These are phyloP conservation scores for Lineolata rhizophorae DNA, from an alignment of 495 filamentous ascomycete species.

Conservation along the genomic window DNA sequence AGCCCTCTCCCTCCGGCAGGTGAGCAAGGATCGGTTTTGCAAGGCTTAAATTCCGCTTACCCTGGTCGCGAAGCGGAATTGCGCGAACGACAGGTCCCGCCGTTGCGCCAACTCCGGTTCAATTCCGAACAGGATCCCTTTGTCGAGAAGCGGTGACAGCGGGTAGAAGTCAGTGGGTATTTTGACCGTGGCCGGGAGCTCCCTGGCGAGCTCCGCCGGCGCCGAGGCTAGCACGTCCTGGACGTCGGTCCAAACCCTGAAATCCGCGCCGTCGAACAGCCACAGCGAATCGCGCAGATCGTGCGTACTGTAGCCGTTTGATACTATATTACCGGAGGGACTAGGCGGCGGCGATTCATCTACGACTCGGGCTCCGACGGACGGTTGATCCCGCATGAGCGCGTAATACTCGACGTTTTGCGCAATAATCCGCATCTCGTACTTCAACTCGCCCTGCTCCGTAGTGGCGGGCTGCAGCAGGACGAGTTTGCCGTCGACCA, in stretches of 20 bases:
- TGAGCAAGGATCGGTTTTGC: background rate
- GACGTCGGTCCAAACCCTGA: slow-evolving; percentile 77
- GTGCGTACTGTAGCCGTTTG: slow-evolving; percentile 9
- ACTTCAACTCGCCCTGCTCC: slow-evolving; percentile 63
- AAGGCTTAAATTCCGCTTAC: too few relatives aligned
- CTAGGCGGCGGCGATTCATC: background rate
- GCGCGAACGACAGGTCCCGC: slow-evolving; percentile 70
- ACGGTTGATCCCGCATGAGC: slow-evolving; percentile 69
- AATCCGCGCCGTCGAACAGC: slow-evolving; percentile 70
- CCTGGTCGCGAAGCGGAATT: slow-evolving; percentile 33
- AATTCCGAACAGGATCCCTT: slow-evolving; percentile 73
- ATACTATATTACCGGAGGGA: background rate
- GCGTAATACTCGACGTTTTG: slow-evolving; percentile 90
- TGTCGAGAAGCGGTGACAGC: slow-evolving; percentile 59
- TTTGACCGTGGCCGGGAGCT: slow-evolving; percentile 40
- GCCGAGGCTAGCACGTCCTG: slow-evolving; percentile 58
- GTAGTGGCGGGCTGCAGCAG: slow-evolving; percentile 67
- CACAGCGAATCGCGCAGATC: slow-evolving; percentile 74
- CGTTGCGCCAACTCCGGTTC: slow-evolving; percentile 84
- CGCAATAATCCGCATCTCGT: slow-evolving; percentile 92
- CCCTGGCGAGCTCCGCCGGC: slow-evolving; percentile 32
- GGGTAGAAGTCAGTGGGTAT: slow-evolving; percentile 79
- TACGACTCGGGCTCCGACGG: slow-evolving; percentile 10
- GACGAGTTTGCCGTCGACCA: slow-evolving; percentile 91
- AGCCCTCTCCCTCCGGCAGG: background rate